phyloP scores from a whole-genome alignment of 192 early-diverging fungal species.

The Paraglomus occultum region DNA sequence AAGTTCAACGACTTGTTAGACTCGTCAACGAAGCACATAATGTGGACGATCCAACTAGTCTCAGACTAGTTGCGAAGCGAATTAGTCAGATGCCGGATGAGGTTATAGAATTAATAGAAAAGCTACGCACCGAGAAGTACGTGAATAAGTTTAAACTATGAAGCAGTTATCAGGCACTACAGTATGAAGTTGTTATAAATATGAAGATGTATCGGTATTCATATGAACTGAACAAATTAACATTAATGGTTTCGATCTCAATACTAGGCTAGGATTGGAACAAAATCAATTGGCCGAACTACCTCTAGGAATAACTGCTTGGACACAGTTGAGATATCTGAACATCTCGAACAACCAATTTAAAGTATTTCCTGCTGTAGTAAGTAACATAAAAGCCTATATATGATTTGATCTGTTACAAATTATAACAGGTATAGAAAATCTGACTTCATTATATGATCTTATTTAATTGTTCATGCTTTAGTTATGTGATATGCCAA shows the following conservation, averaged over 20 bases:
- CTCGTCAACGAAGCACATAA: too few species aligned
- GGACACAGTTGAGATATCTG: slow-evolving; percentile 39
- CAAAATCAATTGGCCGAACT: slow-evolving; percentile 29
- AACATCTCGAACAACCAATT: slow-evolving; percentile 41
- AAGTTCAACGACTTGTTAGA: too few species aligned
- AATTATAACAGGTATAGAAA: not conserved
- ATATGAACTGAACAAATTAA: not conserved
- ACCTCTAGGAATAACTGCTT: slow-evolving; percentile 41
- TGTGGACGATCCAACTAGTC: too few species aligned
- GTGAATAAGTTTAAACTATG: too few species aligned
- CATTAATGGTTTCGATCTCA: not conserved
- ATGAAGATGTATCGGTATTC: too few species aligned
- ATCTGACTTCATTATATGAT: not conserved
- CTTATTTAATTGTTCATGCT: not conserved
- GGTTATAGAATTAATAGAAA: too few species aligned
- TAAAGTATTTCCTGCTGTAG: slow-evolving; percentile 40
- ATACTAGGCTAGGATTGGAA: slow-evolving; percentile 21
- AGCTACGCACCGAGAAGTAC: too few species aligned
- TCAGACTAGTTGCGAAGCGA: too few species aligned
- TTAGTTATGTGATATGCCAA: slow-evolving; percentile 40
- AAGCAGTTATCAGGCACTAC: too few species aligned
- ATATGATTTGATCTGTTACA: not conserved
- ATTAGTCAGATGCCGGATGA: too few species aligned
- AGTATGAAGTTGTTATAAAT: too few species aligned
- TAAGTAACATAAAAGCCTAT: slow-evolving; percentile 14